A percentile compares a stretch with the other conserved stretches of the same genome.
phyloP scores from a whole-genome alignment of 495 filamentous ascomycete genomes.

The Schizothecium vesticola region DNA sequence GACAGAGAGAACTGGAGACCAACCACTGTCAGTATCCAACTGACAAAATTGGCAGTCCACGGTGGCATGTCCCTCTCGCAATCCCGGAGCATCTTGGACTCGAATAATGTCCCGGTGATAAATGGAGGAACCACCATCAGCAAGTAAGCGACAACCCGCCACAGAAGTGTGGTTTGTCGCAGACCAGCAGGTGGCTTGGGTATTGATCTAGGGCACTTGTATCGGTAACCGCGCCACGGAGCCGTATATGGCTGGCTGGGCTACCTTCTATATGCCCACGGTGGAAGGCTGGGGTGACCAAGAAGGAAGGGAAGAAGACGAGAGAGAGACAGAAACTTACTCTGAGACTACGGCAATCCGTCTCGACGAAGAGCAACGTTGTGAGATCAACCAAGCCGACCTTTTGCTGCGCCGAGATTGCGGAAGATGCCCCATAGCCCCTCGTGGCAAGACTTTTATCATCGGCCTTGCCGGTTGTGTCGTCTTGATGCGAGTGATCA shows the following conservation, averaged over 20 bases:
- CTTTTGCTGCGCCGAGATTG: conserved; percentile 55
- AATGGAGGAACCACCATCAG: conserved; percentile 37
- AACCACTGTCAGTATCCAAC: conserved; percentile 21
- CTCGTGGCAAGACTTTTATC: conserved; percentile 49
- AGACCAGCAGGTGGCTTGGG: conserved; percentile 17
- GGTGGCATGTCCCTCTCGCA: conserved; percentile 55
- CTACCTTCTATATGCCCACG: conserved; percentile 85
- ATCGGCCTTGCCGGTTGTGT: conserved; percentile 24
- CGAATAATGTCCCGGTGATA: conserved; percentile 44
- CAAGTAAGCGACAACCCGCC: conserved; percentile 28
- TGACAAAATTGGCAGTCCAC: conserved; percentile 13
- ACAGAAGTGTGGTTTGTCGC: conserved; percentile 19
- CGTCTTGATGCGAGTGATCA: conserved; percentile 24
- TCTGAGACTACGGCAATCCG: conserved; percentile 57
- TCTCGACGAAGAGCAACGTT: conserved; percentile 62
- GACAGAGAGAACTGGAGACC: conserved; percentile 23
- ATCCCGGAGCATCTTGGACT: conserved; percentile 49
- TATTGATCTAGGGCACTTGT: conserved; percentile 80
- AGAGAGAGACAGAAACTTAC: conserved; percentile 46
- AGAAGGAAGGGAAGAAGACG: conserved; percentile 8
- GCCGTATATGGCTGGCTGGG: conserved; percentile 48
- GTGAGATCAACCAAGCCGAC: conserved; percentile 74
- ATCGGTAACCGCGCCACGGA: conserved; percentile 74
- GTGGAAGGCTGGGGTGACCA: background rate
- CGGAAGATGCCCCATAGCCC: conserved; percentile 71